Base-by-base conservation (phyloP, 1,284 basidiomycete genomes). In the Ganoderma leucocontextum region DNA sequence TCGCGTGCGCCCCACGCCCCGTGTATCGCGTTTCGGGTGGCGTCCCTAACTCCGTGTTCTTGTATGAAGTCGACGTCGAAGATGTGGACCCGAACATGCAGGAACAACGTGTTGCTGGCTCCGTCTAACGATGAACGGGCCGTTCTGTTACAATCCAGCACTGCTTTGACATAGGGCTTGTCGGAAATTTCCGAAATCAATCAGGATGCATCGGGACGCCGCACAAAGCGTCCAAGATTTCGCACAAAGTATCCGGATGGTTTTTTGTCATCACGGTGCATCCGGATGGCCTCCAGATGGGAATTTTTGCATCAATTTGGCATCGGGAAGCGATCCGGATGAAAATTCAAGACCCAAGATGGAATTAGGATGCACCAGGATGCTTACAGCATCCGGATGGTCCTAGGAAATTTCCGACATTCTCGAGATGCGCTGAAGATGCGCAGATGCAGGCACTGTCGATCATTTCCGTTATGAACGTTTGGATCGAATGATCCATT, bases 371-470 rank as follows among this genome's bases (percentile, higher is more conserved):
- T n/a, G n/a, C n/a, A n/a, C n/a, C n/a, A n/a, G n/a, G n/a, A n/a
- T n/a, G n/a, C n/a, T n/a, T n/a, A n/a, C n/a, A n/a, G n/a, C n/a
- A n/a, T n/a, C n/a, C n/a, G n/a, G n/a, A n/a, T n/a, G n/a, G n/a
- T n/a, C n/a, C n/a, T n/a, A n/a, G n/a, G n/a, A n/a, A n/a, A n/a
- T n/a, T n/a, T n/a, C n/a, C n/a, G n/a, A n/a, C n/a, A n/a, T n/a
- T n/a, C n/a, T 29, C 29, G 29, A 29, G 29, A 29, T 29, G 29
- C 57, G 35, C n/a, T 10, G 57, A 25, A 59, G 19, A 4, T 39
- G 57, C 36, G 33, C 19, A 19, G 57, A 59, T 59, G 57, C 57
- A 22, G 47, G 8, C 9, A 59, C 38, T 22, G 57, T 58, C n/a
- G 57, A 59, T 59, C 57, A 39, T 36, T 59, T 38, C 57, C 57